phyloP scores from a whole-genome alignment of 2,329 filamentous ascomycete genomes.

The Trichoderma endophyticum region DNA sequence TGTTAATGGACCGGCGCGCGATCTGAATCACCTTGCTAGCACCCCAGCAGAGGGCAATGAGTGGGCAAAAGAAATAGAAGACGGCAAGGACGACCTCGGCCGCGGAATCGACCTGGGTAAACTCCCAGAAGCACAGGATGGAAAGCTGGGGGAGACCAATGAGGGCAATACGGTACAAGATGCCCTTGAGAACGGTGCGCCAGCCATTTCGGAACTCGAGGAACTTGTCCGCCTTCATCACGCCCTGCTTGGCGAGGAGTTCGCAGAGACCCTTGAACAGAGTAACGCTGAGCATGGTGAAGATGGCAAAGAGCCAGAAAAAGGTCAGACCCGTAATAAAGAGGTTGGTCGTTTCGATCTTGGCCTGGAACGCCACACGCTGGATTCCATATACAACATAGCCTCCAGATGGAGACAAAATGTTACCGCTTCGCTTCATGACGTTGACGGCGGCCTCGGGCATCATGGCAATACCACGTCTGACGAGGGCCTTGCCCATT shows the following conservation, averaged over 20 bases:
- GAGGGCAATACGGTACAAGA: constrained; percentile 83
- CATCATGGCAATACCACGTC: constrained; percentile 54
- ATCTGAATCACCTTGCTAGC: constrained; percentile 85
- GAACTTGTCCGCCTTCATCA: constrained; percentile 83
- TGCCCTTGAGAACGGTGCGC: constrained; percentile 89
- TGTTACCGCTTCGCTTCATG: constrained; percentile 50
- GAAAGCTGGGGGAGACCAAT: constrained; percentile 91
- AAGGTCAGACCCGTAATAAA: constrained; percentile 90
- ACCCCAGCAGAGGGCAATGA: constrained; percentile 76
- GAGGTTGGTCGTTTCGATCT: constrained; percentile 85
- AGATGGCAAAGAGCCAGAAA: constrained; percentile 77
- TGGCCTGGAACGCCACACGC: constrained; percentile 79
- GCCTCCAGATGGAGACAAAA: constrained; percentile 51
- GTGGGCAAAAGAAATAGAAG: constrained; percentile 82
- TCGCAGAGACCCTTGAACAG: constrained; percentile 71
- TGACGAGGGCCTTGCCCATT: constrained; percentile 38
- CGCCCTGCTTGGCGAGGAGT: constrained; percentile 67
- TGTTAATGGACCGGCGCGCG: constrained; percentile 78
- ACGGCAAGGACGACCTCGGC: constrained; percentile 84
- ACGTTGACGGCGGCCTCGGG: constrained; percentile 42
- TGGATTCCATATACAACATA: constrained; percentile 77
- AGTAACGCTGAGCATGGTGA: constrained; percentile 57
- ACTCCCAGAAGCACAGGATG: constrained; percentile 89
- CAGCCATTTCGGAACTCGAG: constrained; percentile 92
- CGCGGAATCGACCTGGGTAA: constrained; percentile 79